phyloP scores from a whole-genome alignment of 1,284 basidiomycete genomes.

The Thecaphora frezii region DNA sequence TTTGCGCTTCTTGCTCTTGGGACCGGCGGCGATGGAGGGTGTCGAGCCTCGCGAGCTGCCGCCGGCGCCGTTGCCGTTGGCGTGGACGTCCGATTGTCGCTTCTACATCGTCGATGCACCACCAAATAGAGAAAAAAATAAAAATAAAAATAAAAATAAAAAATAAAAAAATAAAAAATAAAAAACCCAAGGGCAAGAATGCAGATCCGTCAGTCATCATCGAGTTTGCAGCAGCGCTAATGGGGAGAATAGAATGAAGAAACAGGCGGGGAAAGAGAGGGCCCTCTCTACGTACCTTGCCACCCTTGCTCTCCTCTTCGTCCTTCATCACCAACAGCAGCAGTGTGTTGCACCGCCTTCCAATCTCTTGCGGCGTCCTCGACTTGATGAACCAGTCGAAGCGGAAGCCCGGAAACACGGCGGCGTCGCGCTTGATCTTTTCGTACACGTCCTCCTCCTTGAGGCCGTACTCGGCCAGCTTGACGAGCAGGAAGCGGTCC shows the following conservation, averaged over 20 bases:
- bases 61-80: slow-evolving; percentile 12
- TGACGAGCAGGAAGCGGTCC: slow-evolving; percentile 89
- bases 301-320: slow-evolving; percentile 63
- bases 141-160: not conserved
- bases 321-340: slow-evolving; percentile 85
- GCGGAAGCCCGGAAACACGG: slow-evolving; percentile 87
- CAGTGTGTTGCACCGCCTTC: slow-evolving; percentile 84
- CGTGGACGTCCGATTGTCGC: slow-evolving; percentile 62
- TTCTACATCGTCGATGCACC: slow-evolving; percentile 40
- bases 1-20: not conserved
- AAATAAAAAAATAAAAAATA: not conserved
- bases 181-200: too few species aligned
- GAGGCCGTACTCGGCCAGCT: slow-evolving; percentile 88
- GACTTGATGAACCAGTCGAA: slow-evolving; percentile 99
- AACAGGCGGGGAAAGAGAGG: not conserved
- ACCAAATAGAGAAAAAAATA: not conserved
- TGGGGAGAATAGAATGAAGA: too few species aligned
- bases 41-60: slow-evolving; percentile 45
- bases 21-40: slow-evolving; percentile 6
- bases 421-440: slow-evolving; percentile 91
- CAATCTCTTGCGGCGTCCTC: slow-evolving; percentile 85
- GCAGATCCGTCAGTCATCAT: not conserved
- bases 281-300: slow-evolving; percentile 7
- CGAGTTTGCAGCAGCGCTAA: too few species aligned
- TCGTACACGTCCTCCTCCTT: slow-evolving; percentile 90